Base-by-base conservation (phyloP, 2,329 filamentous ascomycete genomes). In the Pestalotiopsis sp. region DNA sequence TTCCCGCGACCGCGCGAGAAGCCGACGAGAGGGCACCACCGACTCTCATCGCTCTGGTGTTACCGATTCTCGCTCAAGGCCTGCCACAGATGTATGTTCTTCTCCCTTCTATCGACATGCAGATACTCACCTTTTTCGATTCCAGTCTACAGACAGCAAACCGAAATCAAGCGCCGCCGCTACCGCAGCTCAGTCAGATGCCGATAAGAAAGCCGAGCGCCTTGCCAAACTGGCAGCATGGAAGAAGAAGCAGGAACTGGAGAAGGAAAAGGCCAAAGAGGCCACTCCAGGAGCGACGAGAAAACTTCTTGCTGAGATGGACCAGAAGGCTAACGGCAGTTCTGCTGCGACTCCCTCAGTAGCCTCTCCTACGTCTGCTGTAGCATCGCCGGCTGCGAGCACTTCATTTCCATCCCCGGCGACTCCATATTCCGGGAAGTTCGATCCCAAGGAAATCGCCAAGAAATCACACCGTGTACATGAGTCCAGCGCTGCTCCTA, bases 191-290 rank as follows among this genome's bases (percentile, higher is more conserved):
- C 90, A 90, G 75, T 85, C 88, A 38, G 92, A 94, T 75, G 88
- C 89, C 70, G 90, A 94, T 64, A 94, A 92, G 77, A 94, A 95
- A 79, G 92, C 91, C 64, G 93, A 95, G 79, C 86, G 93, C 71
- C 85, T 94, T 58, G 93, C 93, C 36, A 95, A 94, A 78, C 82
- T 97, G 36, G 93, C 95, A 78, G 93, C 93, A 68, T 97, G 94
- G 95, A 97, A 97, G 82, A 92, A 94, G 81, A 95, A 95, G 81
- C 91, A 94, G 78, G 27, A 62, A n/a, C 92, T 94, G 72, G 90
- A 90, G 77, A 91, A 91, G 74, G 91, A 91, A 74, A 93, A 93
- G 78, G 89, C 92, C 77, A 90, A 89, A 75, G 89, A 92, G 74
- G 86, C 90, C 59, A 89, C 89, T 66, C 84, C 88, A 56, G 89